phyloP scores from a whole-genome alignment of 495 filamentous ascomycete genomes.

The Hypoxylon subgilvum region DNA sequence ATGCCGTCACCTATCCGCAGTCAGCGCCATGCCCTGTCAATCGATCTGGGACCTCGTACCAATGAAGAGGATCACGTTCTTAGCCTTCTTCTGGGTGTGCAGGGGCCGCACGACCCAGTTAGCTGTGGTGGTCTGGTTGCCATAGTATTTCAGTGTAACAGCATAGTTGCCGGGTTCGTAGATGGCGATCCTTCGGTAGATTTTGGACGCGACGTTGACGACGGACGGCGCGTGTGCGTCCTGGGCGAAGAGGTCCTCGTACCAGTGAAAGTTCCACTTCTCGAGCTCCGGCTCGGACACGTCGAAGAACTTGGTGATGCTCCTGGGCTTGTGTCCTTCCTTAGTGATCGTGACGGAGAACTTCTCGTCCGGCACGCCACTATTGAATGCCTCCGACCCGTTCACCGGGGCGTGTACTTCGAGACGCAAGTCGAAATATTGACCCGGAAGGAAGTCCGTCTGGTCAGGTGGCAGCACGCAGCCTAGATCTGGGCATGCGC shows the following conservation, averaged over 20 bases:
- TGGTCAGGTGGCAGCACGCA: conserved; percentile 79
- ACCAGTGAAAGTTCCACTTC: conserved; percentile 74
- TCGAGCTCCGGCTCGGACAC: conserved; percentile 66
- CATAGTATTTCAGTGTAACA: conserved; percentile 72
- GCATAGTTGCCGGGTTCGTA: conserved; percentile 74
- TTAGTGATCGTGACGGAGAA: conserved; percentile 74
- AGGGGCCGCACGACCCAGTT: conserved; percentile 74
- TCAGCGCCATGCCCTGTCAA: background rate
- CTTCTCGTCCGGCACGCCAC: conserved; percentile 64
- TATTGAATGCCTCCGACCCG: conserved; percentile 69
- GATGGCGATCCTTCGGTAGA: conserved; percentile 69
- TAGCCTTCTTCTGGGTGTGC: conserved; percentile 66
- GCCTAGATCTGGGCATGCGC: conserved; percentile 72
- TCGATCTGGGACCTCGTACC: conserved; percentile 44
- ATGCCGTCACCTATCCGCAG: conserved; percentile 65
- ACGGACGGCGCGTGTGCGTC: conserved; percentile 67
- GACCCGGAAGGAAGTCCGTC: conserved; percentile 75
- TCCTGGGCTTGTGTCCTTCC: conserved; percentile 53
- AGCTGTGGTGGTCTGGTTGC: conserved; percentile 65
- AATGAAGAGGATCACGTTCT: conserved; percentile 80
- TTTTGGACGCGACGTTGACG: conserved; percentile 74
- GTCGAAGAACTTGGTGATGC: conserved; percentile 65
- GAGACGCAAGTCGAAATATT: conserved; percentile 76
- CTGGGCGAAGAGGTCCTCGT: conserved; percentile 72
- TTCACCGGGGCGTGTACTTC: conserved; percentile 79